Conservation (phyloP, 176 grass and related monocot species). For the Hordeum marinum region DNA sequence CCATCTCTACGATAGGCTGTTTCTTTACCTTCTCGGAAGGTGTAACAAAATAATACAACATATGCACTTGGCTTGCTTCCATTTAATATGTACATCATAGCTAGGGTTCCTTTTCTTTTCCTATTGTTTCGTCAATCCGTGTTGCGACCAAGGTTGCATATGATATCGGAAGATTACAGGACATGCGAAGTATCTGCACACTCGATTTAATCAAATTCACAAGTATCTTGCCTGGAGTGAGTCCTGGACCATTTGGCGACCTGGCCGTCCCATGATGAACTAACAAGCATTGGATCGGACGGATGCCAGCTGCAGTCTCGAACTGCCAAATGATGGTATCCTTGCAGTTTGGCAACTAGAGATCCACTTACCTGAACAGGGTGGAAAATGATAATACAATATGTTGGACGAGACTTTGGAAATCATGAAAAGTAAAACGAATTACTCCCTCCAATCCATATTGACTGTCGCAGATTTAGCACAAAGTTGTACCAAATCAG, state of each 20-base stretch:
- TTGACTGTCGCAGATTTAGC: too few relatives aligned
- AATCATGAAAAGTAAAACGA: neutral
- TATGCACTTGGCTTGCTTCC: neutral
- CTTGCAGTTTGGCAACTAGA: slow-evolving; percentile 48
- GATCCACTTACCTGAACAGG: slow-evolving; percentile 57
- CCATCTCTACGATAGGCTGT: neutral
- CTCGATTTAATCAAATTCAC: slow-evolving; percentile 20
- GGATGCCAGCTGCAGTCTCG: slow-evolving; percentile 94
- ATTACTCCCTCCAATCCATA: too few relatives aligned
- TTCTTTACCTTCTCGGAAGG: neutral
- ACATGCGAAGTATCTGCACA: neutral
- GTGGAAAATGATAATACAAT: slow-evolving; percentile 1
- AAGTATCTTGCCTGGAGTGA: neutral
- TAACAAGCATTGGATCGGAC: slow-evolving; percentile 57
- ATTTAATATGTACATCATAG: neutral
- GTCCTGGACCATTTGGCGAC: slow-evolving; percentile 48
- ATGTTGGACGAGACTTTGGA: neutral
- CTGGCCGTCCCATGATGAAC: slow-evolving; percentile 68
- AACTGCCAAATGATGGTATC: slow-evolving; percentile 42
- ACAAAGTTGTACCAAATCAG: too few relatives aligned
- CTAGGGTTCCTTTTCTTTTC: neutral
- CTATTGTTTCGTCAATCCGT: neutral
- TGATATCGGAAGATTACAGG: neutral
- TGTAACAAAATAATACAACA: neutral
- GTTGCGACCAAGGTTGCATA: neutral